Evolutionary conservation across 139 green algal species (phyloP).

Genomic region (Chlamydomonas applanata): DNA sequence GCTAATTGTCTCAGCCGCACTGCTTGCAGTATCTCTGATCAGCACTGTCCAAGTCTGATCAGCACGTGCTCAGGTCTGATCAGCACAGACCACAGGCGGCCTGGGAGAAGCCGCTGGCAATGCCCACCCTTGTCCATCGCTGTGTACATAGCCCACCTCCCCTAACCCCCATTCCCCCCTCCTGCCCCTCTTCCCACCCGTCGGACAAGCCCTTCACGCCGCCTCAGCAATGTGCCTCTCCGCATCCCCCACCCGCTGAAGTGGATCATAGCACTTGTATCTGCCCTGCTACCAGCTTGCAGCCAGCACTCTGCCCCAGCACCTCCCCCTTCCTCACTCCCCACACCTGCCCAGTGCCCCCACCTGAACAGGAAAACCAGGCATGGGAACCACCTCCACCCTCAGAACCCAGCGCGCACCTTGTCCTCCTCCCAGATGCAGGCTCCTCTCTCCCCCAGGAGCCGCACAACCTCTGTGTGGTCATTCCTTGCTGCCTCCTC

Average conservation of each 20-base stretch:
- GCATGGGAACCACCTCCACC: not conserved
- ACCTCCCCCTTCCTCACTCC: not conserved
- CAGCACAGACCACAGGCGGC: no score
- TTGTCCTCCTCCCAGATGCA: conserved; percentile 60
- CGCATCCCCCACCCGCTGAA: not conserved
- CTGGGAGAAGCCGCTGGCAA: no score
- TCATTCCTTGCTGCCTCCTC: conserved; percentile 84
- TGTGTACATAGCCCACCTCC: no score
- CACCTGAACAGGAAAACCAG: not conserved
- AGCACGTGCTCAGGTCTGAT: no score
- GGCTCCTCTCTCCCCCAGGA: conserved; percentile 65
- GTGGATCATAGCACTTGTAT: no score
- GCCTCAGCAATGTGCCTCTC: not conserved
- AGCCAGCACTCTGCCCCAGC: not conserved
- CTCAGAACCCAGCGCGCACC: conserved; percentile 29
- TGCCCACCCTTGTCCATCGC: no score
- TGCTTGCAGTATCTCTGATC: no score
- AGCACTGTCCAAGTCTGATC: no score
- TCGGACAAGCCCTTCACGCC: no score
- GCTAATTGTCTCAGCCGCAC: no score
- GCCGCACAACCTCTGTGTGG: conserved; percentile 70
- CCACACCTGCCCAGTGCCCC: not conserved
- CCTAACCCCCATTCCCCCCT: no score
- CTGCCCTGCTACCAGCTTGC: not conserved
- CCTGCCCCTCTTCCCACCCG: no score